These are phyloP conservation scores for Striga hermonthica DNA, from an alignment of 305 asterid species.

Conservation along the genomic window DNA sequence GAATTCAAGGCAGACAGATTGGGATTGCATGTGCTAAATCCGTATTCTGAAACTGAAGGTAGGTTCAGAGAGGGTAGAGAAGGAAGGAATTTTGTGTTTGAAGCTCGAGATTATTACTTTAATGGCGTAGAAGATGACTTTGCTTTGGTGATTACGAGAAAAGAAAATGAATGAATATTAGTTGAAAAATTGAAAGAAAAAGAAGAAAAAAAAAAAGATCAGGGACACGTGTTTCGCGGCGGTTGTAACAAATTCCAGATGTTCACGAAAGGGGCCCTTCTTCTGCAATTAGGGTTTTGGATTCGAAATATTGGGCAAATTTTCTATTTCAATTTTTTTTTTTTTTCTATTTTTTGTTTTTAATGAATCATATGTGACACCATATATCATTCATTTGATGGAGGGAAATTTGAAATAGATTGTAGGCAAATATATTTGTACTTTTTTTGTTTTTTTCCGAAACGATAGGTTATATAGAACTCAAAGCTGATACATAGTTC, in stretches of 20 bases:
- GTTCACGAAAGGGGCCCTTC: constrained; percentile 5
- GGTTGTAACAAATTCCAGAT: constrained; percentile 17
- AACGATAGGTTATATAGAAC: too few species aligned
- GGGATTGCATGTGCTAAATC: constrained; percentile 8
- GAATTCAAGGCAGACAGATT: background rate
- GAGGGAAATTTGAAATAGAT: too few species aligned
- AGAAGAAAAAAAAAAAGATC: background rate
- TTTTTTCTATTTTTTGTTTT: too few species aligned
- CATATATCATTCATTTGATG: too few species aligned
- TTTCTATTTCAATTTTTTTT: too few species aligned
- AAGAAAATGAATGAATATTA: background rate
- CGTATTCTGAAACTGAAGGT: constrained; percentile 5
- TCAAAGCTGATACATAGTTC: too few species aligned
- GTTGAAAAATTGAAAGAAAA: constrained; percentile 9
- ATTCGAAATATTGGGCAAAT: background rate
- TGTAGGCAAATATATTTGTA: too few species aligned
- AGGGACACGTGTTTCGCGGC: constrained; percentile 28
- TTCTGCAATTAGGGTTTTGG: constrained; percentile 14
- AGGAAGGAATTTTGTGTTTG: constrained; percentile 28
- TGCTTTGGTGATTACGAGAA: constrained; percentile 6
- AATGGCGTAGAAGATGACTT: background rate
- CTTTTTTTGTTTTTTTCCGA: too few species aligned
- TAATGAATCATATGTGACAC: too few species aligned
- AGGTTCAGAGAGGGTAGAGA: constrained; percentile 12
- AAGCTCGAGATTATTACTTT: background rate